Base-by-base conservation (phyloP, 768 basidiomycete genomes). In the Tulasnella sp. region DNA sequence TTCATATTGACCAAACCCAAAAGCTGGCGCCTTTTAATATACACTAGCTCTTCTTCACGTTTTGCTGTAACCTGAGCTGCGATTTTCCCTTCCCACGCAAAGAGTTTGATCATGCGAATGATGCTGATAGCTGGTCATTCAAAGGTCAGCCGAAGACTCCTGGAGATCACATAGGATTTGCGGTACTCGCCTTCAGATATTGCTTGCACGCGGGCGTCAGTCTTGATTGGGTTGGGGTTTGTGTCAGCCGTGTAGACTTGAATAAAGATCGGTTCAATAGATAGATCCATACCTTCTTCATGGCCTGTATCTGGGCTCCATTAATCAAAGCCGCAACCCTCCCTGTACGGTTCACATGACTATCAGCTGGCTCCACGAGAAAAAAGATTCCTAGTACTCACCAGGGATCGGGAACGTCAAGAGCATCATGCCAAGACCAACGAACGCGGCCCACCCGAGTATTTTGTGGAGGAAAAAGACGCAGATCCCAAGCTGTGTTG, bases 41-140 rank as follows among this genome's bases (percentile, higher is more conserved):
- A 77, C 3, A 65, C 59, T 15, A 89, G 70, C 68, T 89, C 87
- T 3, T 77, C 76, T 45, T 83, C 78, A 61, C 86, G 77, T 64
- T 80, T 80, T 29, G 76, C 75, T 21, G 75, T 70, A 48, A 90
- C 73, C 51, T 75, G 74, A 11, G 75, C 68, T 23, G 77, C 72
- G 66, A 84, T 77, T 49, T 78, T 64, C 10, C 63, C 76, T 60
- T 77, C 75, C 75, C 69, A 72, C 23, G 71, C 85, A 64, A 88
- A 86, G 43, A 86, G 71, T 43, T 87, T 86, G 67, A 85, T 73
- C 80, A 85, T 84, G 17, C 83, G 76, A 13, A 84, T 68, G 19
- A 80, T 77, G 56, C 76, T 77, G 66, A 82, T 73, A 3, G 74
- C 82, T 82, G 54, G 4, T n/a, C n/a, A 34, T 8, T 23, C 27